A percentile compares a stretch with the other conserved stretches of the same genome.
Evolutionary conservation across 2,329 filamentous ascomycete genomes (phyloP).

Genomic region (Colletotrichum magnum): DNA sequence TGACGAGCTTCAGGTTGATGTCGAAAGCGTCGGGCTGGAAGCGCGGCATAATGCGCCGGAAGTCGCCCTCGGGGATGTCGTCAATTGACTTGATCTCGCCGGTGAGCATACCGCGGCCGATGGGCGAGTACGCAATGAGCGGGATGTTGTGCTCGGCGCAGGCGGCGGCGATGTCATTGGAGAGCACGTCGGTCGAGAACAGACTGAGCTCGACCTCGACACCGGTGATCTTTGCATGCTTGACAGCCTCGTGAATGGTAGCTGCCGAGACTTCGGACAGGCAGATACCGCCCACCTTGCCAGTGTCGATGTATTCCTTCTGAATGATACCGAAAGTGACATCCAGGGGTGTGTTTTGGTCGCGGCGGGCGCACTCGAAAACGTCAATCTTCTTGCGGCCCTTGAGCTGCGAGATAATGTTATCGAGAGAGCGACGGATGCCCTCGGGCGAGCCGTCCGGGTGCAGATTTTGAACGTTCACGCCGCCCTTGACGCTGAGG

Average conservation of each 20-base stretch:
- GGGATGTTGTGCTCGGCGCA: constrained; percentile 77
- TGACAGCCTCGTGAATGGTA: constrained; percentile 64
- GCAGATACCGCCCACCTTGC: constrained; percentile 65
- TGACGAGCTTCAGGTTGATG: constrained; percentile 74
- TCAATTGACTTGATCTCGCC: constrained; percentile 65
- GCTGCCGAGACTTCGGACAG: constrained; percentile 66
- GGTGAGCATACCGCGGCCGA: constrained; percentile 71
- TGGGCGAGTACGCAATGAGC: constrained; percentile 79
- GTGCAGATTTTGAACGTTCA: constrained; percentile 50
- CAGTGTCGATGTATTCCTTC: constrained; percentile 64
- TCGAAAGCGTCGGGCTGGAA: constrained; percentile 75
- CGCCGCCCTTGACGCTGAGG: constrained; percentile 73
- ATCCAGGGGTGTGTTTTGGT: constrained; percentile 62
- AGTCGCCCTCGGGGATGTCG: constrained; percentile 69
- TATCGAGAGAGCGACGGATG: constrained; percentile 71
- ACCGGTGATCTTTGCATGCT: constrained; percentile 59
- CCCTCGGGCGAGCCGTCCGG: constrained; percentile 68
- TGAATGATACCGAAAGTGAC: constrained; percentile 59
- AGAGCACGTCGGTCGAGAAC: constrained; percentile 62
- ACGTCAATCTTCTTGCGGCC: constrained; percentile 73
- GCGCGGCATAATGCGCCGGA: constrained; percentile 63
- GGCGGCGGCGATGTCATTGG: constrained; percentile 66
- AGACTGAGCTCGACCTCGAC: constrained; percentile 70
- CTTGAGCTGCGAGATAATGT: constrained; percentile 64
- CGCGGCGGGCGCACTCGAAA: constrained; percentile 72